These are phyloP conservation scores for Mrakiaceae sp. DNA, from an alignment of 1,284 basidiomycete species.

Conservation along the genomic window DNA sequence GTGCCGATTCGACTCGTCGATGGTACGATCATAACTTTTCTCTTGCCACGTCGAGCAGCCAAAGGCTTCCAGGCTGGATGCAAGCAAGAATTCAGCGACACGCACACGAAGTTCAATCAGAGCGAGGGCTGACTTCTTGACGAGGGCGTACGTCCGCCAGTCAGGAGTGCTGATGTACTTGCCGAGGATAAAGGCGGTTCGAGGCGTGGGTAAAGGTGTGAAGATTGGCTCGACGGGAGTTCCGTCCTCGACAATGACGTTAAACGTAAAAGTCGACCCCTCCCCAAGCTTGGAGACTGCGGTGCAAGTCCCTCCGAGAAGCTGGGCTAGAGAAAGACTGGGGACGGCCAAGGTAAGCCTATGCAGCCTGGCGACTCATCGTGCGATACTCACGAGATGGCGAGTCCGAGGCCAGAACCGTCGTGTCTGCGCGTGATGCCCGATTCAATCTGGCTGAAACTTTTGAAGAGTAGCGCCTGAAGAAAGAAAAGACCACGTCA, in stretches of 20 bases:
- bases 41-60: too few relatives aligned
- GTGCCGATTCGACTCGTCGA: not conserved
- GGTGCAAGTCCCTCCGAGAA: slow-evolving; percentile 30
- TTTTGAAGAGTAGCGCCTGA: slow-evolving; percentile 25
- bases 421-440: slow-evolving; percentile 31
- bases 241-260: slow-evolving; percentile 20
- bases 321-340: slow-evolving; percentile 24
- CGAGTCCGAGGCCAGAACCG: slow-evolving; percentile 28
- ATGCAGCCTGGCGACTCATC: too few relatives aligned
- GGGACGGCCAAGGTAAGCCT: too few relatives aligned
- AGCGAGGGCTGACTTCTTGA: not conserved
- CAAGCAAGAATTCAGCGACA: not conserved
- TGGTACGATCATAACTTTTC: too few relatives aligned
- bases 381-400: slow-evolving; percentile 24
- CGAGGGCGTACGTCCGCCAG: not conserved
- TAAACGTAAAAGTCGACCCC: slow-evolving; percentile 31
- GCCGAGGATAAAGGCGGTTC: not conserved
- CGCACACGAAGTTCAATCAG: too few relatives aligned
- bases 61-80: not conserved
- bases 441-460: slow-evolving; percentile 33
- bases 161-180: too few relatives aligned
- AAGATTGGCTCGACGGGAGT: not conserved
- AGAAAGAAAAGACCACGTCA: not conserved
- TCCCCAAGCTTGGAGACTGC: slow-evolving; percentile 28
- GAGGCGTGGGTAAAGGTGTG: not conserved